Evolutionary conservation across 306 rosid species (phyloP).

Genomic region (Quercus alba): DNA sequence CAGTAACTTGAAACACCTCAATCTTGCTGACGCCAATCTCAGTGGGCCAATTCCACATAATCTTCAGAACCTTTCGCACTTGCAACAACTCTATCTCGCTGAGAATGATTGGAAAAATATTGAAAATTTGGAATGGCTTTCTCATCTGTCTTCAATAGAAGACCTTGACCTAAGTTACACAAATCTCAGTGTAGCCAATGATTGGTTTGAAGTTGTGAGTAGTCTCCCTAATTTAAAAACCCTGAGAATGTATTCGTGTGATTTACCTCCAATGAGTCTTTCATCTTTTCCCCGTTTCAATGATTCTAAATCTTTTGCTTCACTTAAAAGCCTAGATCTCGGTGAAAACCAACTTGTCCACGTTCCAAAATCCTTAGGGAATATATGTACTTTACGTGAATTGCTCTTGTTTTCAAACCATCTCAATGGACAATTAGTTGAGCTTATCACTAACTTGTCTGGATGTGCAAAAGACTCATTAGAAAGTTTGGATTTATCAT

Average conservation of each 20-base stretch:
- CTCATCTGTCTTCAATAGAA: too few species aligned
- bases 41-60: too few species aligned
- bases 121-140: not conserved
- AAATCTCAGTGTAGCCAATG: too few species aligned
- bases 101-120: rapidly evolving
- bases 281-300: not conserved
- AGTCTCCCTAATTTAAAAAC: not conserved
- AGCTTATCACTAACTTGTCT: too few species aligned
- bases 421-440: too few species aligned
- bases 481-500: rapidly evolving
- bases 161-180: too few species aligned
- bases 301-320: not conserved
- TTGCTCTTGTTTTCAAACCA: rapidly evolving
- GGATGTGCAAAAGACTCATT: too few species aligned
- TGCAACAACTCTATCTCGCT: not conserved
- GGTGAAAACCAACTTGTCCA: rapidly evolving
- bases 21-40: not conserved
- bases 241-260: rapidly evolving
- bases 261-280: not conserved
- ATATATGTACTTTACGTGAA: too few species aligned
- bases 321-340: rapidly evolving
- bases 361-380: too few species aligned
- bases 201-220: not conserved
- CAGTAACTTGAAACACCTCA: not conserved
- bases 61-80: too few species aligned